phyloP scores from a whole-genome alignment of 2,329 filamentous ascomycete genomes.

The Periconia digitata region DNA sequence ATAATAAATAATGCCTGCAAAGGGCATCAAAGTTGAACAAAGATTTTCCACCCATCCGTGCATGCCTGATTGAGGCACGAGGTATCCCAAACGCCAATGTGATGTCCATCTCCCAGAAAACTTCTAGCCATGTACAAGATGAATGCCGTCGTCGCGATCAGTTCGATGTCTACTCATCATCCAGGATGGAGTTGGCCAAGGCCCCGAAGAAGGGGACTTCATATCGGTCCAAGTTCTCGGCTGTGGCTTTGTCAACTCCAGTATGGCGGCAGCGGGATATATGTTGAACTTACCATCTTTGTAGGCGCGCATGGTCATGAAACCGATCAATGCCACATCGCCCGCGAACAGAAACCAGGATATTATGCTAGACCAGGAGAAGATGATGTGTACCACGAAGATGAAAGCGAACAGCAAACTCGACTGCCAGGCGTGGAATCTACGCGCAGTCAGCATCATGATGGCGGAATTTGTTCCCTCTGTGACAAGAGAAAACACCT shows the following conservation, averaged over 20 bases:
- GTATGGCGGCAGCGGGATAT: too few relatives aligned
- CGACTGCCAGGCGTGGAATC: constrained; percentile 96
- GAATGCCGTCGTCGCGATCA: not conserved
- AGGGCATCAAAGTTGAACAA: not conserved
- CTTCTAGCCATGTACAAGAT: not conserved
- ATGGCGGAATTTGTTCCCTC: constrained; percentile 4
- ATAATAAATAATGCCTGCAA: not conserved
- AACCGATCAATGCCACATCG: constrained; percentile 75
- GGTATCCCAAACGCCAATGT: not conserved
- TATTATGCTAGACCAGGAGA: constrained; percentile 81
- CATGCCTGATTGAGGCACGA: not conserved
- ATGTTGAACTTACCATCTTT: constrained; percentile 75
- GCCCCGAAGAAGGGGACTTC: constrained; percentile 86
- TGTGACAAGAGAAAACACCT: constrained; percentile 26
- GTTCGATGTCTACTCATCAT: constrained; percentile 69
- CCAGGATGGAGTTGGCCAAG: constrained; percentile 84
- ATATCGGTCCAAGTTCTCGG: constrained; percentile 67
- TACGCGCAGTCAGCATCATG: constrained; percentile 38
- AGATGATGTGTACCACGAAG: constrained; percentile 74
- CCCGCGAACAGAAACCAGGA: constrained; percentile 80
- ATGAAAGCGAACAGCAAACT: constrained; percentile 75
- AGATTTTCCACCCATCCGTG: not conserved
- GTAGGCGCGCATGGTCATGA: constrained; percentile 78
- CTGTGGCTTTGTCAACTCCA: constrained; percentile 38
- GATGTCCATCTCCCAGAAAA: not conserved